Conservation (phyloP, 2,329 filamentous ascomycete genomes). For the Dendrostoma leiphaemia region DNA sequence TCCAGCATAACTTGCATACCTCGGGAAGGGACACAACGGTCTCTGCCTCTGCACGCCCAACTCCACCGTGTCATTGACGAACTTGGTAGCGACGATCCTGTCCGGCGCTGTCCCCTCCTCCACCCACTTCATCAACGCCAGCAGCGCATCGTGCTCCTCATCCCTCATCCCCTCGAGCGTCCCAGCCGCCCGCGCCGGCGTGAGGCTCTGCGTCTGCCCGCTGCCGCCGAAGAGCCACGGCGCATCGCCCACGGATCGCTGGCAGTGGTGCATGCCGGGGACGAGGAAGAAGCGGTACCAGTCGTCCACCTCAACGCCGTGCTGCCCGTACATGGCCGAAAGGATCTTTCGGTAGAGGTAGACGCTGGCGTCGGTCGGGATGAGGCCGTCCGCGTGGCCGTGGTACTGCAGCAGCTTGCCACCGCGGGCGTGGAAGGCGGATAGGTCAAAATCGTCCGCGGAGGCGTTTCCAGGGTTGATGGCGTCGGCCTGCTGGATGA, state of each 20-base stretch:
- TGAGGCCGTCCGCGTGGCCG: slow-evolving; percentile 40
- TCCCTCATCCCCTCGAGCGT: not conserved
- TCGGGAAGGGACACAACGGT: not conserved
- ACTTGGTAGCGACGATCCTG: slow-evolving; percentile 19
- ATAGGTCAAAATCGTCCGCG: slow-evolving; percentile 29
- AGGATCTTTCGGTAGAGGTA: not conserved
- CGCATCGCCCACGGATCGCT: not conserved
- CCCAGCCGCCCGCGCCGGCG: slow-evolving; percentile 32
- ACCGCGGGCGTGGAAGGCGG: slow-evolving; percentile 33
- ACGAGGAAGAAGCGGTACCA: slow-evolving; percentile 52
- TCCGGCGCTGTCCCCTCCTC: slow-evolving; percentile 39
- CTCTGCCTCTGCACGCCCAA: not conserved
- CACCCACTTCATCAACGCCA: slow-evolving; percentile 45
- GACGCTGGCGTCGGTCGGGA: slow-evolving; percentile 34
- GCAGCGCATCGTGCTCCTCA: slow-evolving; percentile 37
- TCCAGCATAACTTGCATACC: not conserved
- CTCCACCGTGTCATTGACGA: not conserved
- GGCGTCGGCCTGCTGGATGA: not conserved
- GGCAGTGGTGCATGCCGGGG: slow-evolving; percentile 50
- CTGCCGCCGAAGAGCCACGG: slow-evolving; percentile 7
- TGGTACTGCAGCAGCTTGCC: slow-evolving; percentile 45
- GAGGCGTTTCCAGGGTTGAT: slow-evolving; percentile 10
- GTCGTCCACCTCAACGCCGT: slow-evolving; percentile 26
- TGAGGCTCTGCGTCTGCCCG: slow-evolving; percentile 17
- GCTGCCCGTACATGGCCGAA: slow-evolving; percentile 13